Evolutionary conservation across 2,329 filamentous ascomycete species (phyloP), one percentile per base, ranked within the genome.

Genomic region (Nemania diffusa): DNA sequence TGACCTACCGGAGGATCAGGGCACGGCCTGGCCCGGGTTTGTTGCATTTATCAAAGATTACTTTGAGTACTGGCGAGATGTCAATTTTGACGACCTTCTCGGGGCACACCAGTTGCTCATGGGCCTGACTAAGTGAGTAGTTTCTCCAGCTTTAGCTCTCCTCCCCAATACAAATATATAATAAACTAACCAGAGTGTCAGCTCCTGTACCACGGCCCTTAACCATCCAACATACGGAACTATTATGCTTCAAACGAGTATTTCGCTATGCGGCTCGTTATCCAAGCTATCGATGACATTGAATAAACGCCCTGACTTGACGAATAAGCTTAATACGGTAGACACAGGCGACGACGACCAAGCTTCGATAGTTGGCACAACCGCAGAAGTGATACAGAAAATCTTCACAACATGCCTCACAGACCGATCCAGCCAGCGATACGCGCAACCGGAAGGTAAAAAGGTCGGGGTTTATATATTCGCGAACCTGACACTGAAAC

Each of bases 391-490:
- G 57, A 92, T 97, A 66, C 91, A 97, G 68, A 92, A 94, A 77
- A 93, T 94, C 24, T 97, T 97, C 76, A 96, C 93, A 11, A 93
- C 93, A 44, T 97, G 95, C 71, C 82, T 97, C 37, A 94, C 92
- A 3, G 94, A 97, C 77, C 88, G 93, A 56, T 90, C 88, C 1
- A 89, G 89, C 20, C 88, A 87, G 27, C 84, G 88, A 13, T 87
- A 86, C 72, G 89, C 88, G 22, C 87, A 84, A 67, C 93, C 93
- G 0, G 91, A 94, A 73, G 93, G 94, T 62, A 97, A 94, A 77
- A 93, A 95, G 76, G 82, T 91, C 11, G 94, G 93, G 50, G 94
- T 97, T 69, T 97, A 97, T 81, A 90, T 92, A 65, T 94, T 97
- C 80, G 94, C 94, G 67, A 97, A 97, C 76, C 86, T 97, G 26